A percentile compares a stretch with the other conserved stretches of the same genome.
These are phyloP conservation scores for Phialemoniopsis sp. DNA, from an alignment of 2,329 filamentous ascomycete genomes.

Conservation along the genomic window DNA sequence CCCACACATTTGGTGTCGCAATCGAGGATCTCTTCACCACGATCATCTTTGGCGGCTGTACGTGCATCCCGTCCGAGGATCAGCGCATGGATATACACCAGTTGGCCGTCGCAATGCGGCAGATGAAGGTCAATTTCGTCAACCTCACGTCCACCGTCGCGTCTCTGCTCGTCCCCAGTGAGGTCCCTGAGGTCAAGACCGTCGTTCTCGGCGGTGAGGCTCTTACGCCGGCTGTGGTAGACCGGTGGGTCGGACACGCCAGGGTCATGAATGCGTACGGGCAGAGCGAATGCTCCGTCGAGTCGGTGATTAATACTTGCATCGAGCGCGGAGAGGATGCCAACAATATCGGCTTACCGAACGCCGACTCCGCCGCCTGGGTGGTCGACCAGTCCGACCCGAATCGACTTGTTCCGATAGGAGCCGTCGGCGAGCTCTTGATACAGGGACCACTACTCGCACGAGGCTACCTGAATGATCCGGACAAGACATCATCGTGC, in stretches of 20 bases:
- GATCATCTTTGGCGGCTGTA: constrained; percentile 26
- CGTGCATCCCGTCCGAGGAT: constrained; percentile 30
- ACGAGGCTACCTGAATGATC: too few relatives aligned
- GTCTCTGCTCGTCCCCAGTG: constrained; percentile 6
- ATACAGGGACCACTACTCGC: background rate
- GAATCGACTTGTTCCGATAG: background rate
- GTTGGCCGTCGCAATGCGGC: constrained; percentile 16
- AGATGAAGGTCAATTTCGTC: constrained; percentile 8
- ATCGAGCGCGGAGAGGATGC: background rate
- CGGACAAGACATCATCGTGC: too few relatives aligned
- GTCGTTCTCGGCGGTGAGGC: constrained; percentile 17
- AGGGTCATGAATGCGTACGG: constrained; percentile 34
- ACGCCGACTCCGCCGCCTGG: background rate
- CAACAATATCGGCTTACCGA: background rate
- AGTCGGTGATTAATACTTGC: background rate
- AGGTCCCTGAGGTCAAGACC: constrained; percentile 9
- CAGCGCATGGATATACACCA: constrained; percentile 29
- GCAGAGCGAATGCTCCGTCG: constrained; percentile 32
- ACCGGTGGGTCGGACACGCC: constrained; percentile 14
- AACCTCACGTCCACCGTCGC: constrained; percentile 11
- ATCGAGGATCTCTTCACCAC: constrained; percentile 29
- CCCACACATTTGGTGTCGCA: constrained; percentile 31
- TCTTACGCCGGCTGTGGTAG: constrained; percentile 22
- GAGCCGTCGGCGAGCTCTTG: background rate
- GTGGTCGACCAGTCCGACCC: background rate